Evolutionary conservation across 75 land plant species (phyloP).

Genomic region (Isoetes taiwanensis): DNA sequence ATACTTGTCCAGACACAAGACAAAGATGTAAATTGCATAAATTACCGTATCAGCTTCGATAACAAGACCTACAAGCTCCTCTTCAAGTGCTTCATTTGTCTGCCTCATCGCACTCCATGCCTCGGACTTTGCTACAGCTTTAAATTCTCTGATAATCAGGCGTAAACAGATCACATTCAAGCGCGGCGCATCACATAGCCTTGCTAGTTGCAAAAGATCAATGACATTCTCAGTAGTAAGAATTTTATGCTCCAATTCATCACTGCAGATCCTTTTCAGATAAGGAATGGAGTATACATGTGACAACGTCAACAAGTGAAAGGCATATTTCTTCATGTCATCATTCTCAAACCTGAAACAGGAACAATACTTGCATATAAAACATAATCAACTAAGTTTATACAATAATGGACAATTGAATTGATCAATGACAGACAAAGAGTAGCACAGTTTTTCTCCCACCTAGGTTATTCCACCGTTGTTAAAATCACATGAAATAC

Average conservation of each 20-base stretch:
- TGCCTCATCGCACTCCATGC: slow-evolving; percentile 88
- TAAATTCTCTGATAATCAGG: slow-evolving; percentile 53
- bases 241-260: slow-evolving; percentile 33
- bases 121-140: slow-evolving; percentile 47
- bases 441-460: no score
- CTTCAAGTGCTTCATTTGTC: slow-evolving; percentile 50
- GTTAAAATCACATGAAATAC: no score
- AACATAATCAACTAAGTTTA: no score
- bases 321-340: slow-evolving; percentile 54
- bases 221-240: slow-evolving; percentile 68
- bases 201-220: slow-evolving; percentile 67
- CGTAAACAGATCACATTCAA: slow-evolving; percentile 52
- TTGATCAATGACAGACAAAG: no score
- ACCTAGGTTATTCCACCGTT: no score
- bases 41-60: slow-evolving; percentile 81
- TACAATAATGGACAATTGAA: no score
- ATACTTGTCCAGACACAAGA: not conserved
- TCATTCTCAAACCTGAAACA: slow-evolving; percentile 62
- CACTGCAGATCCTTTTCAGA: slow-evolving; percentile 42
- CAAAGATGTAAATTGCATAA: not conserved
- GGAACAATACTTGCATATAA: no score
- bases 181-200: slow-evolving; percentile 67
- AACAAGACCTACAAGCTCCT: slow-evolving; percentile 60
- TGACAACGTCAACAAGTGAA: slow-evolving; percentile 61
- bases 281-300: slow-evolving; percentile 51